Conservation (phyloP, 2,329 filamentous ascomycete genomes). For the Teratosphaeria nubilosa region DNA sequence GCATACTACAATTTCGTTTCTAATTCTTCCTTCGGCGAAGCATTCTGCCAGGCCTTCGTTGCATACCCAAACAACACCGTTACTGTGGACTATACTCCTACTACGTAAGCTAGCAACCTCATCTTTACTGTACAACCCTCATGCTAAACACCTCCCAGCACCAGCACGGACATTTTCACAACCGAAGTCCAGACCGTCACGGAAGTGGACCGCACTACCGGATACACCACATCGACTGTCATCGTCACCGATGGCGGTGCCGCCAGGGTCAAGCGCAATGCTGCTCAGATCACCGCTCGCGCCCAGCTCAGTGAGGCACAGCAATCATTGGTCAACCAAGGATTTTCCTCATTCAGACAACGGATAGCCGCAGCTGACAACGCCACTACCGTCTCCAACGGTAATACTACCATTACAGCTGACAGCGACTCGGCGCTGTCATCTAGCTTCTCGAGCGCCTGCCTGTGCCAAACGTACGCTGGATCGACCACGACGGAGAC, state of each 20-base stretch:
- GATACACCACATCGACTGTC: constrained; percentile 16
- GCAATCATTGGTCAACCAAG: constrained; percentile 1
- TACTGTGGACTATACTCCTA: constrained; percentile 19
- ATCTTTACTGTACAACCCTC: constrained; percentile 1
- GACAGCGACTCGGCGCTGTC: constrained; percentile 10
- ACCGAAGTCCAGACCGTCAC: constrained; percentile 14
- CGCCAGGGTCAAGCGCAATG: constrained; percentile 8
- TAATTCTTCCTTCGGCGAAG: constrained; percentile 13
- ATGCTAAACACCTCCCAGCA: constrained; percentile 7
- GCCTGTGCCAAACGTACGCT: constrained; percentile 18
- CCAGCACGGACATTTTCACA: constrained; percentile 7
- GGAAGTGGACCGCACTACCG: constrained; percentile 10
- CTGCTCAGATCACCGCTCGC: constrained; percentile 9
- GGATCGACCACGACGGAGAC: constrained; percentile 19
- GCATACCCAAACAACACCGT: constrained; percentile 17
- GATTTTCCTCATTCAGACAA: constrained; percentile 11
- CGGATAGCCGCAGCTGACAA: constrained; percentile 7
- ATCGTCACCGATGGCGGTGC: constrained; percentile 8
- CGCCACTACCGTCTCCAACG: constrained; percentile 3
- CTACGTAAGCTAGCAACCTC: constrained; percentile 13
- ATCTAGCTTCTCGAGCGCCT: constrained; percentile 24
- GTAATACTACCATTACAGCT: background rate
- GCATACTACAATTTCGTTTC: constrained; percentile 17
- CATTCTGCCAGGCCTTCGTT: constrained; percentile 17
- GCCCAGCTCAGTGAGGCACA: constrained; percentile 4